Evolutionary conservation across 2,329 filamentous ascomycete species (phyloP).

Genomic region (Hymenotorrendiella dingleyae): DNA sequence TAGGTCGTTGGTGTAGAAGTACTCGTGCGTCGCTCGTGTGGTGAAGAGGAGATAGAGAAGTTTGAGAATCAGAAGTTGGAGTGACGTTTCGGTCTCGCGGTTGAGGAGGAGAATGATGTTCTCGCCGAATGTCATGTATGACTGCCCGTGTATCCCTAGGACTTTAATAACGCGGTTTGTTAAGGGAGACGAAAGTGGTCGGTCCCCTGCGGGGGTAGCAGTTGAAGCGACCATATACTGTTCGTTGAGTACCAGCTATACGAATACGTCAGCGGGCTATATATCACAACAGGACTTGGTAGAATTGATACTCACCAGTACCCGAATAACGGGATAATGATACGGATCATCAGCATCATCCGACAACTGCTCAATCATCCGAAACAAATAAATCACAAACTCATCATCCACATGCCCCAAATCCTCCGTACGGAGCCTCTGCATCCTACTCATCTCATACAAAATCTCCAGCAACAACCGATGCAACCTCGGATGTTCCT

Average conservation of each 20-base stretch:
- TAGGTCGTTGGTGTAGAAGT: slow-evolving; percentile 97
- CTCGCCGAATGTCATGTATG: slow-evolving; percentile 92
- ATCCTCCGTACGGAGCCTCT: slow-evolving; percentile 71
- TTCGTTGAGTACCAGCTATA: slow-evolving; percentile 87
- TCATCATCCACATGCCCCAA: slow-evolving; percentile 70
- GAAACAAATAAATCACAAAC: slow-evolving; percentile 78
- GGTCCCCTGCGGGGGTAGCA: slow-evolving; percentile 26
- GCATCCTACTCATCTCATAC: slow-evolving; percentile 95
- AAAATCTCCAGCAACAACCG: slow-evolving; percentile 78
- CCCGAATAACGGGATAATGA: slow-evolving; percentile 90
- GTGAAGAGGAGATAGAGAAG: slow-evolving; percentile 93
- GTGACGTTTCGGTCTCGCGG: slow-evolving; percentile 86
- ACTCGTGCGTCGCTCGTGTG: slow-evolving; percentile 85
- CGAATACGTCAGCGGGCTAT: too few relatives aligned
- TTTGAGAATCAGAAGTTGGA: slow-evolving; percentile 95
- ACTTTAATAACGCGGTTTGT: slow-evolving; percentile 95
- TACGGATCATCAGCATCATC: slow-evolving; percentile 89
- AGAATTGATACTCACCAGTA: slow-evolving; percentile 60
- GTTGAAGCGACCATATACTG: slow-evolving; percentile 87
- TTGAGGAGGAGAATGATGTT: slow-evolving; percentile 95
- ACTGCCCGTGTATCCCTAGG: slow-evolving; percentile 71
- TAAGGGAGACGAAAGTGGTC: slow-evolving; percentile 42
- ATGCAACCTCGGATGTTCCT: slow-evolving; percentile 67
- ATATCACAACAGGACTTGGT: too few relatives aligned
- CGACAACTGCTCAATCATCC: slow-evolving; percentile 80